A percentile compares a stretch with the other conserved stretches of the same genome.
Conservation (phyloP, 2,329 filamentous ascomycete species). For the Lasiodiplodia sp. region DNA sequence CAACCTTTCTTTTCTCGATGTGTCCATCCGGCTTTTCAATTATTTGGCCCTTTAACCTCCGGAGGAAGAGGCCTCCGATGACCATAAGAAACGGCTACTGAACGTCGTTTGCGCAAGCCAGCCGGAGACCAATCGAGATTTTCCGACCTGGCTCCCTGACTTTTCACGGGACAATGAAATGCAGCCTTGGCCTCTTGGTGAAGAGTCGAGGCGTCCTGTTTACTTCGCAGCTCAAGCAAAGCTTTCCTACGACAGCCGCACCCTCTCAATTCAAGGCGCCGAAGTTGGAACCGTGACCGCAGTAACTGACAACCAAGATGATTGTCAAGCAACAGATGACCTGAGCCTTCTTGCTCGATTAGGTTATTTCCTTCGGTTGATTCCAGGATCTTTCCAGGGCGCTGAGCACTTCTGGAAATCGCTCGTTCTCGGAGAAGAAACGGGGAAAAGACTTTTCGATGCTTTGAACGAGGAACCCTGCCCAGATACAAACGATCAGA, state of each 20-base stretch:
- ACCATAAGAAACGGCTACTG: not conserved
- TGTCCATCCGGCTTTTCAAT: not conserved
- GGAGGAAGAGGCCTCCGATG: accelerated
- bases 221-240: too few species aligned
- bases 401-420: not conserved
- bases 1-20: not conserved
- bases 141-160: not conserved
- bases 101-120: not conserved
- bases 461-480: too few species aligned
- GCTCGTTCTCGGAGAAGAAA: not conserved
- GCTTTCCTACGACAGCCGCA: not conserved
- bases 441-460: too few species aligned
- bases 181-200: not conserved
- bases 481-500: too few species aligned
- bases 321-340: not conserved
- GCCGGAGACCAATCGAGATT: accelerated
- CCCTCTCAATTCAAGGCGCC: not conserved
- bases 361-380: not conserved
- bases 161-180: not conserved
- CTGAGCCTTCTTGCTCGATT: not conserved
- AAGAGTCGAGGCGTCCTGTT: too few species aligned
- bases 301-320: not conserved
- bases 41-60: not conserved
- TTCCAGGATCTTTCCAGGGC: too few species aligned
- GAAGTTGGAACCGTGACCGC: not conserved